Evolutionary conservation across 352 stramenopile genomes (phyloP), one percentile per base, ranked within the genome.

Genomic region (Phytophthora sp.): DNA sequence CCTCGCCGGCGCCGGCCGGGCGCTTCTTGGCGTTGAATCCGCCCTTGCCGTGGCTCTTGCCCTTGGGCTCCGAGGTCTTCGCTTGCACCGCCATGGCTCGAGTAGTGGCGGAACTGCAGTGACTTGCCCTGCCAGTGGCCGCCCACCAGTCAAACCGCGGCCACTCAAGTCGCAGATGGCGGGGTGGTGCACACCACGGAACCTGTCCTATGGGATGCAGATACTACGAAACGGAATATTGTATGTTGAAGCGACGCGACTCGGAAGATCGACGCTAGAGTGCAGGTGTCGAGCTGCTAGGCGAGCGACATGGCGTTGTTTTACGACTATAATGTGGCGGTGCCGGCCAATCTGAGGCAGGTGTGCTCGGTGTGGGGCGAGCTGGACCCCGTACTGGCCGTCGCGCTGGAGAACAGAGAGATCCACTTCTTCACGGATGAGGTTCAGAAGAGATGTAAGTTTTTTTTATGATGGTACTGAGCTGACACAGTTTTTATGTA

Each of bases 381-480:
- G 54, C 71, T 77, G 23, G 89, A 97, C 37, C 76, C 87, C 0
- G 70, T 97, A 48, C 65, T 97, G 2, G 92, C 91, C 1, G 77
- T 96, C 10, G 86, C 63, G 6, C 62, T 94, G 31, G 84, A 97
- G 51, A 95, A 94, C 59, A 76, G 80, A 18, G 83, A 94, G 57
- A 74, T 97, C n/a, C 79, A 94, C 42, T 96, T 97, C 52, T 97
- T 94, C 66, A 91, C 74, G 0, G 90, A 97, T 74, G 90, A 97
- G 72, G 88, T 94, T 32, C 21, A 26, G 12, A 56, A 24, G 49
- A 30, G 4, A 17, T 43, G 23, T 38, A 30, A 12, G 6, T 39
- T 46, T 45, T 18, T 24, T 23, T 15, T 21, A 28, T 56, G 49
- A 12, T 44, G n/a, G 37, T 4, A 17, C 0, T 18, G 3, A 7